These are phyloP conservation scores for Saccharomyces eubayanus DNA, from an alignment of 805 yeast species.

Conservation along the genomic window DNA sequence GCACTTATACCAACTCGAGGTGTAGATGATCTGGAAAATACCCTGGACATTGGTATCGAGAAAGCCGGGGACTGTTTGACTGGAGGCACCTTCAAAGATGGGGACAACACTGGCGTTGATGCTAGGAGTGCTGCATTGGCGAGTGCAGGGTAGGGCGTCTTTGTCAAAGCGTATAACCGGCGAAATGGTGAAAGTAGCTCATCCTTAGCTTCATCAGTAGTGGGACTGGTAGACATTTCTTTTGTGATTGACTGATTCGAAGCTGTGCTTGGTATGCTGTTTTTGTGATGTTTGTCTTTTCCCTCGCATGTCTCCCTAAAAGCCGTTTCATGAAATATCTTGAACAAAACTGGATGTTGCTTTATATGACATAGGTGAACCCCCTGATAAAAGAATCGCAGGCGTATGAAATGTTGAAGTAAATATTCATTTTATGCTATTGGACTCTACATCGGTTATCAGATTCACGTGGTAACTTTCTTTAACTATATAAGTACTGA, in stretches of 20 bases:
- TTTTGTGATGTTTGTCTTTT: neutral
- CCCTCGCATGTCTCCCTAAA: neutral
- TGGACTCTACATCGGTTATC: neutral
- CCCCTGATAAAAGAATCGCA: neutral
- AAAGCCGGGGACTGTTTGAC: neutral
- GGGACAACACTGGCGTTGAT: constrained; percentile 33
- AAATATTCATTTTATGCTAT: neutral
- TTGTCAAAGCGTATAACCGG: constrained; percentile 26
- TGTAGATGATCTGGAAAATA: neutral
- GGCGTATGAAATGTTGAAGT: neutral
- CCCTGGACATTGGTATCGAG: neutral
- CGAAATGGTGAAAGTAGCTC: constrained; percentile 4
- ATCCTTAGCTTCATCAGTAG: neutral
- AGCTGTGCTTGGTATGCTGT: neutral
- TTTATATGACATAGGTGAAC: neutral
- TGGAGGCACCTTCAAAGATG: constrained; percentile 10
- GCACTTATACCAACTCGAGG: constrained; percentile 29
- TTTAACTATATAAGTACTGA: neutral
- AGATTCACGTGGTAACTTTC: no score
- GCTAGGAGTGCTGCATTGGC: constrained; percentile 33
- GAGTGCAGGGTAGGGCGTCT: constrained; percentile 44
- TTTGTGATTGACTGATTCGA: neutral
- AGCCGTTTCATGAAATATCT: neutral
- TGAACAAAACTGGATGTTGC: neutral
- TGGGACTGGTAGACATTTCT: neutral